phyloP scores from a whole-genome alignment of 2,329 filamentous ascomycete genomes.

The Ophiostoma novo-ulmi region DNA sequence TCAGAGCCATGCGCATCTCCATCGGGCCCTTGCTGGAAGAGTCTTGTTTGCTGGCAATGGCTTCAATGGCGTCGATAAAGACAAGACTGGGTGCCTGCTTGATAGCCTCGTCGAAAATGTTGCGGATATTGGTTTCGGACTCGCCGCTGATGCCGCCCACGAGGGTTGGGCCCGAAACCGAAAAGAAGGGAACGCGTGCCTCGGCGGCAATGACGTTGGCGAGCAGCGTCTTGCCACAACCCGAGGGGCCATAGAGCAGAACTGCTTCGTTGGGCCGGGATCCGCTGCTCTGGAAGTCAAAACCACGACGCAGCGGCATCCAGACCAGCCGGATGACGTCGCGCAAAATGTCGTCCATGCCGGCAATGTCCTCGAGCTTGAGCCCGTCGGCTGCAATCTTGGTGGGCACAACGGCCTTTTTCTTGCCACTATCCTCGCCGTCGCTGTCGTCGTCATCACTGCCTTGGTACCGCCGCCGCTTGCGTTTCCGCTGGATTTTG shows the following conservation, averaged over 20 bases:
- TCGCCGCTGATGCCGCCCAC: conserved; percentile 86
- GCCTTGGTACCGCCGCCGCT: conserved; percentile 20
- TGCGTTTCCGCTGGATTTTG: conserved; percentile 27
- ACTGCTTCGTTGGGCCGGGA: conserved; percentile 69
- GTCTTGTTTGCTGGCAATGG: conserved; percentile 81
- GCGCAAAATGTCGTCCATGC: conserved; percentile 65
- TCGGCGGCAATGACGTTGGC: conserved; percentile 73
- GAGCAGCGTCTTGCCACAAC: conserved; percentile 82
- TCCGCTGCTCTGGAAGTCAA: conserved; percentile 59
- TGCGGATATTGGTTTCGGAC: conserved; percentile 78
- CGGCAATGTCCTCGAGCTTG: conserved; percentile 67
- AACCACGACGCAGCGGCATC: conserved; percentile 63
- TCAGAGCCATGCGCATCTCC: conserved; percentile 79
- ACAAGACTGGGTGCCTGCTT: conserved; percentile 80
- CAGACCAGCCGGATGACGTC: conserved; percentile 67
- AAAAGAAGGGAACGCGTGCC: conserved; percentile 70
- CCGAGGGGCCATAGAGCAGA: conserved; percentile 74
- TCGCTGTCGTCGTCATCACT: conserved; percentile 19
- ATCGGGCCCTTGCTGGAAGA: conserved; percentile 63
- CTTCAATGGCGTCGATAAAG: conserved; percentile 89
- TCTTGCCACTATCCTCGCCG: conserved; percentile 8
- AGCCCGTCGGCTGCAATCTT: conserved; percentile 61
- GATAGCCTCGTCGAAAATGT: conserved; percentile 83
- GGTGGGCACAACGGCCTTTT: conserved; percentile 46
- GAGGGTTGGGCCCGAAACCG: conserved; percentile 74